Evolutionary conservation across 345 rosid species (phyloP).

Genomic region (Citrus mangshanensis): DNA sequence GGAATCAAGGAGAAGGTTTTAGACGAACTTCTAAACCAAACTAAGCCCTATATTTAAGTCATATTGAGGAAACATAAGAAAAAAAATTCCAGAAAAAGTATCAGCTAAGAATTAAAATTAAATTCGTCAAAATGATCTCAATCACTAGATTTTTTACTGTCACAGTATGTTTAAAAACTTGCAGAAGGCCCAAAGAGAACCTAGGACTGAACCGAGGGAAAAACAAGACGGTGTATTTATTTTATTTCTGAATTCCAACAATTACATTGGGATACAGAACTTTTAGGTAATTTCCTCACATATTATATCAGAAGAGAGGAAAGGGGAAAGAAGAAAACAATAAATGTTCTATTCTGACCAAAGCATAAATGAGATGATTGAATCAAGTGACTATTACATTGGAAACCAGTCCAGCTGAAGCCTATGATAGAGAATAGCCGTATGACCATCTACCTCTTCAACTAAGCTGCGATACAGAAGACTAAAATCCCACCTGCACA

Average conservation of each 20-base stretch:
- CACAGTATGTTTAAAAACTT: background rate
- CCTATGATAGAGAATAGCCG: too few species aligned
- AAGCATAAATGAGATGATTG: constrained; percentile 10
- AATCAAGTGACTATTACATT: too few species aligned
- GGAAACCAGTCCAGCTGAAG: too few species aligned
- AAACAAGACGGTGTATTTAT: background rate
- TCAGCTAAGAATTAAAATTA: background rate
- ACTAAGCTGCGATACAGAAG: too few species aligned
- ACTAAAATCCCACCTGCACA: too few species aligned
- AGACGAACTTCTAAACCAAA: background rate
- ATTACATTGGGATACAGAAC: background rate
- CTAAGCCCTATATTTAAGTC: background rate
- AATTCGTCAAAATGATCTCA: background rate
- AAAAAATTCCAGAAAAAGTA: background rate
- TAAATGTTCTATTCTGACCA: background rate
- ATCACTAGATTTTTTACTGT: background rate
- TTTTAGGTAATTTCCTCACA: background rate
- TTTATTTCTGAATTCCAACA: background rate
- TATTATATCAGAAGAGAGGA: background rate
- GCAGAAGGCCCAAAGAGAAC: background rate
- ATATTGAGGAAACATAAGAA: background rate
- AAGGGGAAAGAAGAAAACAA: background rate
- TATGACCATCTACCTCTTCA: too few species aligned
- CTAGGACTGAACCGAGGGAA: too few species aligned
- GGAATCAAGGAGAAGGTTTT: background rate